Base-by-base conservation (phyloP, 192 early-diverging fungal species). In the Dissophora ornata region DNA sequence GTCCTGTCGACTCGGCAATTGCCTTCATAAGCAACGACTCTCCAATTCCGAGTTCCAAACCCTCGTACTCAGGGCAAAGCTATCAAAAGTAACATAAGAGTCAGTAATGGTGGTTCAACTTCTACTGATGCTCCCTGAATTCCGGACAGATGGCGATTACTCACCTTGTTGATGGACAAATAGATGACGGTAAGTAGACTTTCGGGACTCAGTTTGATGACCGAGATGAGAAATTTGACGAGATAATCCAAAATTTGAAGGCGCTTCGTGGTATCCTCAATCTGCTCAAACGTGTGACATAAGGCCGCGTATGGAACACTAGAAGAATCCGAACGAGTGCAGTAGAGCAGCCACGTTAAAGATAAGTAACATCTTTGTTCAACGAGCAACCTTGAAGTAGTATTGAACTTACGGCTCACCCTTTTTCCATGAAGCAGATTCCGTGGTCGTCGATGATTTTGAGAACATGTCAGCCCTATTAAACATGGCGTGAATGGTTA, bases 41-140 rank as follows among this genome's bases (percentile, higher is more conserved):
- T 32, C 98, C 98, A 57, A 99, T 90, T 7, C 97, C 97, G 24
- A 99, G 82, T 81, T 99, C 98, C 25, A 96, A 83, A 26, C 93
- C 94, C 81, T 98, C 95, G 71, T 97, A 95, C 62, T 99, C 96
- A 0, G 98, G 96, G 61, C 92, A 86, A 70, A 91, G 79, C 92
- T 95, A 62, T n/a, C 21, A 21, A 30, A n/a, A 25, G 6, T 8
- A 54, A 5, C 30, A n/a, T 11, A 54, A 33, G 5, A 54, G 52
- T n/a, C 3, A 3, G 18, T 6, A 13, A 4, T 16, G 1, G 50
- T 52, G 22, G 9, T 29, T 16, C 7, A 30, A 18, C 18, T 21
- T 13, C 5, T 13, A 21, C 33, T 38, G 36, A 9, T 38, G 6
- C 7, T 9, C 36, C 13, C 6, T 38, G 13, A 38, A 38, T 9